These are phyloP conservation scores for Nepenthes alata DNA, from an alignment of 179 eudicot species.

Conservation along the genomic window DNA sequence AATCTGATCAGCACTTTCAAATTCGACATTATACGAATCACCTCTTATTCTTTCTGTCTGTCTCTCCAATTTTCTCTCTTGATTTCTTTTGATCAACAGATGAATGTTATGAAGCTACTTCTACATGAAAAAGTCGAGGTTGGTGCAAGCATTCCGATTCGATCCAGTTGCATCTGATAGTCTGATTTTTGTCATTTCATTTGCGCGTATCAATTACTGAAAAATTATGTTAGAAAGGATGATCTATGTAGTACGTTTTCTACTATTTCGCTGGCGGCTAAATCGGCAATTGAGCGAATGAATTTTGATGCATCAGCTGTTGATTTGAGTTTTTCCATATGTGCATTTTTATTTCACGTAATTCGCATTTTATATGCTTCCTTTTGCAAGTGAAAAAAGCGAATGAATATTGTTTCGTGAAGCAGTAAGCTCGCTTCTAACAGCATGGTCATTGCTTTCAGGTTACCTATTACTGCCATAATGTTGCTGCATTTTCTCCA, in stretches of 20 bases:
- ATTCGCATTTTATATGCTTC: not conserved
- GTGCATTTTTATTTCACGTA: not conserved
- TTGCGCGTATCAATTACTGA: no score
- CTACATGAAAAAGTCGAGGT: slow-evolving; percentile 31
- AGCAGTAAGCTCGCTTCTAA: no score
- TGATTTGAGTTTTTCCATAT: not conserved
- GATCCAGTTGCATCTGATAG: not conserved
- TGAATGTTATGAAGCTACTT: slow-evolving; percentile 24
- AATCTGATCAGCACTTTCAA: no score
- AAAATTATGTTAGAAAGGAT: no score
- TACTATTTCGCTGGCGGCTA: no score
- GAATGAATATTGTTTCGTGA: no score
- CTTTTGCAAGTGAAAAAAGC: not conserved
- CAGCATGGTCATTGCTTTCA: no score
- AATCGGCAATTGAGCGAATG: not conserved
- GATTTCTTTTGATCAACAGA: slow-evolving; percentile 5
- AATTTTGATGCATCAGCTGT: not conserved
- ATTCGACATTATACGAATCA: no score
- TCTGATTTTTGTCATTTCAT: not conserved
- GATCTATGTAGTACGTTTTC: no score
- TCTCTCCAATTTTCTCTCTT: not conserved
- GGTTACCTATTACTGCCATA: no score
- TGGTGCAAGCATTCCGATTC: not conserved
- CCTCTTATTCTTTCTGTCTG: not conserved
- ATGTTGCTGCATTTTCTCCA: no score